Conservation (phyloP, 768 basidiomycete species). For the Boletellus sp. region DNA sequence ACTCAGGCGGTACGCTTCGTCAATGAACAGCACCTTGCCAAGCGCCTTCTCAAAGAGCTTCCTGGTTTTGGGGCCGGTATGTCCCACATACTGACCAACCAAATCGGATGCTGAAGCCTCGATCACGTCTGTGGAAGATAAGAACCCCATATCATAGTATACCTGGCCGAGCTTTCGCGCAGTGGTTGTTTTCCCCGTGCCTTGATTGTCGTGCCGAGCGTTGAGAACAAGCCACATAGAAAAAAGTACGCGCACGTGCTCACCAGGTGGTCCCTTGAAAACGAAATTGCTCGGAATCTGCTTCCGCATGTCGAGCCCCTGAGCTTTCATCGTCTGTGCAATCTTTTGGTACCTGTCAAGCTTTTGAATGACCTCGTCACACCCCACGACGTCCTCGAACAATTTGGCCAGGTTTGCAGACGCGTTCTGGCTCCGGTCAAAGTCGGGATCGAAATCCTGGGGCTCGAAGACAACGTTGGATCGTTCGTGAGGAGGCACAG, state of each 20-base stretch:
- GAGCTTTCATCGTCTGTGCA: constrained; percentile 38
- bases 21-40: constrained; percentile 66
- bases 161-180: constrained; percentile 62
- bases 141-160: constrained; percentile 60
- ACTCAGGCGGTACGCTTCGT: constrained; percentile 64
- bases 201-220: constrained; percentile 27
- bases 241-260: constrained; percentile 4
- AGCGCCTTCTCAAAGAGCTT: constrained; percentile 60
- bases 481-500: constrained; percentile 19
- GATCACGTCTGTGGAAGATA: constrained; percentile 48
- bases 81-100: constrained; percentile 66
- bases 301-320: constrained; percentile 43
- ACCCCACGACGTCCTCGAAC: constrained; percentile 39
- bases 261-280: constrained; percentile 72
- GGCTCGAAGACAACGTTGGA: constrained; percentile 36
- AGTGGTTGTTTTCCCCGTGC: constrained; percentile 62
- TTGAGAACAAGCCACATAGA: neutral
- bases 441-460: constrained; percentile 62
- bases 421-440: constrained; percentile 46
- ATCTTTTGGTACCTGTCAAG: constrained; percentile 52
- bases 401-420: constrained; percentile 41
- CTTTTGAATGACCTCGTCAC: constrained; percentile 48
- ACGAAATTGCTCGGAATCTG: constrained; percentile 61
- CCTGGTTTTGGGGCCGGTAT: constrained; percentile 65
- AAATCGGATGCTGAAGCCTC: constrained; percentile 72